A percentile compares a stretch with the other conserved stretches of the same genome.
These are phyloP conservation scores for Eurotiales sp. DNA, from an alignment of 2,329 filamentous ascomycete genomes.

Conservation along the genomic window DNA sequence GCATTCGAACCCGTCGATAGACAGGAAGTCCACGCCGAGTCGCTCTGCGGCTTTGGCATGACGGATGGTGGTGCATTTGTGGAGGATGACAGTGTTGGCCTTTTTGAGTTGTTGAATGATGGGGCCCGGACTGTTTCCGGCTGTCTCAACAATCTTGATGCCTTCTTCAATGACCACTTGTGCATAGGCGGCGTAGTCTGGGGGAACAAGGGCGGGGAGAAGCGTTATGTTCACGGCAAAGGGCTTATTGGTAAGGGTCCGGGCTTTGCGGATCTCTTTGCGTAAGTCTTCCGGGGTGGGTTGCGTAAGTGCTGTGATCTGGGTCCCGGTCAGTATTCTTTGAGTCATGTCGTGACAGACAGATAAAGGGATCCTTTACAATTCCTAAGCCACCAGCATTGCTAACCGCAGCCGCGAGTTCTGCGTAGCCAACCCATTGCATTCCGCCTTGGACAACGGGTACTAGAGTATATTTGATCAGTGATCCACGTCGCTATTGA, in stretches of 20 bases:
- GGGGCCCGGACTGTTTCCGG: conserved; percentile 83
- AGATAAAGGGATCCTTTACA: conserved; percentile 28
- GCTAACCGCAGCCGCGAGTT: conserved; percentile 51
- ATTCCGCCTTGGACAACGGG: conserved; percentile 51
- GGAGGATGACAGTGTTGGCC: conserved; percentile 72
- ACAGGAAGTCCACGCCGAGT: conserved; percentile 92
- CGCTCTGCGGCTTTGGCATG: conserved; percentile 90
- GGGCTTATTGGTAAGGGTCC: conserved; percentile 58
- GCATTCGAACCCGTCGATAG: conserved; percentile 97
- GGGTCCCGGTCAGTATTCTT: not conserved
- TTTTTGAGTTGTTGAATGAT: conserved; percentile 86
- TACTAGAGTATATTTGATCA: too few relatives aligned
- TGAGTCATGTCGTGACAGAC: not conserved
- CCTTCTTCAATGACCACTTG: conserved; percentile 92
- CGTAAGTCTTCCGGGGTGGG: conserved; percentile 86
- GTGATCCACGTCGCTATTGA: too few relatives aligned
- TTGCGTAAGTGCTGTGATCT: conserved; percentile 70
- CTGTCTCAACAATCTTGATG: conserved; percentile 86
- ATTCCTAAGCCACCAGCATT: conserved; percentile 53
- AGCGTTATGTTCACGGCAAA: conserved; percentile 96
- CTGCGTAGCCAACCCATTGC: conserved; percentile 56
- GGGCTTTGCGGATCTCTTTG: conserved; percentile 86
- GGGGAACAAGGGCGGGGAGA: conserved; percentile 81
- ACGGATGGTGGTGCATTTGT: conserved; percentile 96
- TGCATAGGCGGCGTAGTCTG: conserved; percentile 88